Conservation (phyloP, 495 filamentous ascomycete genomes). For the Chaetomium tenue region DNA sequence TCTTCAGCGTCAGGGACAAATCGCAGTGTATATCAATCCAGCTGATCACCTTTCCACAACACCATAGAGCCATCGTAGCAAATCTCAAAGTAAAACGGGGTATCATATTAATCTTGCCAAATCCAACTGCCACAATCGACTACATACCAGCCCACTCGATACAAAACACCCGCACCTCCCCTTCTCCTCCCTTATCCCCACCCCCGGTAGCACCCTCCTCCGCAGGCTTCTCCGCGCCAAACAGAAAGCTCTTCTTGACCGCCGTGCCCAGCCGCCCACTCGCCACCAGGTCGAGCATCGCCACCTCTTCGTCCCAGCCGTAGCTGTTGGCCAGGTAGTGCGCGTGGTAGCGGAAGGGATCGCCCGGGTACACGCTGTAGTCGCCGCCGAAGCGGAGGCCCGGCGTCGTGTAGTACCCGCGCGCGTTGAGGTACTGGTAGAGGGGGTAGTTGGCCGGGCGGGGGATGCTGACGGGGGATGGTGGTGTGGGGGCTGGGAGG, state of each 20-base stretch:
- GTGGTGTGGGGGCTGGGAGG: slow-evolving; percentile 34
- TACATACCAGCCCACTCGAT: slow-evolving; percentile 42
- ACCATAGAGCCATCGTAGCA: not conserved
- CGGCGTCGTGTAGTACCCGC: slow-evolving; percentile 83
- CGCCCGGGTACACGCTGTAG: slow-evolving; percentile 91
- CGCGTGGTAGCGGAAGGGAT: slow-evolving; percentile 89
- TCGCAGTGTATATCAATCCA: not conserved
- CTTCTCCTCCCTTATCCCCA: slow-evolving; percentile 7
- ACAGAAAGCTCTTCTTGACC: slow-evolving; percentile 91
- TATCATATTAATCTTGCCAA: slow-evolving; percentile 6
- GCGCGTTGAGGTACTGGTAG: slow-evolving; percentile 73
- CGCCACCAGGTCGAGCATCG: slow-evolving; percentile 76
- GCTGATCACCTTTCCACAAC: not conserved
- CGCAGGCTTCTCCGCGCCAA: slow-evolving; percentile 58
- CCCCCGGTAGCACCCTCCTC: not conserved
- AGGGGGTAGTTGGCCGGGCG: slow-evolving; percentile 54
- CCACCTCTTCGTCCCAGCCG: slow-evolving; percentile 82
- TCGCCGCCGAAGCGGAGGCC: slow-evolving; percentile 93
- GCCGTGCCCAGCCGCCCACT: slow-evolving; percentile 86
- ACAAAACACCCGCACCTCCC: slow-evolving; percentile 34
- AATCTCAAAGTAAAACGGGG: not conserved
- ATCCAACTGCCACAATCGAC: not conserved
- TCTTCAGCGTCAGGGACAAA: not conserved
- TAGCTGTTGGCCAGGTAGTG: slow-evolving; percentile 80
- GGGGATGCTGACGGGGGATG: slow-evolving; percentile 35